Conservation (phyloP, 306 rosid genomes). For the Prosopis cineraria region DNA sequence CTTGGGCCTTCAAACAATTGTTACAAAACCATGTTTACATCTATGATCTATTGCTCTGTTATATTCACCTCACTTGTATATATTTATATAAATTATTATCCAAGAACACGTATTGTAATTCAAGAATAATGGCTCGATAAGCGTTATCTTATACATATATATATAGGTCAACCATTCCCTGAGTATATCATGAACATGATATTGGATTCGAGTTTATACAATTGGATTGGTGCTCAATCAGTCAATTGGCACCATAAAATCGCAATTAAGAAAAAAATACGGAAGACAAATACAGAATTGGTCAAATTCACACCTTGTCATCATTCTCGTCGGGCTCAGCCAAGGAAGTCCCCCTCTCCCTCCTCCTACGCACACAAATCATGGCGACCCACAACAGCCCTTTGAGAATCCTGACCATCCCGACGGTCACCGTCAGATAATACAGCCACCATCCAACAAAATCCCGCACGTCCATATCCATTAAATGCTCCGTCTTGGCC, state of each 20-base stretch:
- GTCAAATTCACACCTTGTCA: slow-evolving; percentile 45
- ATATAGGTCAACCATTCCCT: too few relatives aligned
- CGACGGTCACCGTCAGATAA: slow-evolving; percentile 64
- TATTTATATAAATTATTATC: neutral
- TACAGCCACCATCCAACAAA: slow-evolving; percentile 70
- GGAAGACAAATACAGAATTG: neutral
- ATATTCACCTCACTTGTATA: neutral
- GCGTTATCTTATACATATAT: too few relatives aligned
- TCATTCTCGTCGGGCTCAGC: slow-evolving; percentile 35
- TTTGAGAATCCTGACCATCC: slow-evolving; percentile 61
- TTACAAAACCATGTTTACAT: neutral
- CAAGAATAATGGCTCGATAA: neutral
- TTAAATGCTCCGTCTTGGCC: slow-evolving; percentile 51
- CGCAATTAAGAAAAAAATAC: neutral
- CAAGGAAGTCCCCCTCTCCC: slow-evolving; percentile 25
- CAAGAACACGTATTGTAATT: neutral
- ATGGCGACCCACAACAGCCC: slow-evolving; percentile 49
- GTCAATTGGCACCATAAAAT: neutral
- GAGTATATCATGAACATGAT: neutral
- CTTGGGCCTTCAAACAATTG: neutral
- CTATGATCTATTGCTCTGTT: neutral
- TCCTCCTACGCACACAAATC: slow-evolving; percentile 40
- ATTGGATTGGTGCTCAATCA: neutral
- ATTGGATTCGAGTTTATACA: neutral
- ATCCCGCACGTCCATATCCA: slow-evolving; percentile 53